phyloP scores from a whole-genome alignment of 495 filamentous ascomycete genomes.

The Pseudomonodictys pantanalensis region DNA sequence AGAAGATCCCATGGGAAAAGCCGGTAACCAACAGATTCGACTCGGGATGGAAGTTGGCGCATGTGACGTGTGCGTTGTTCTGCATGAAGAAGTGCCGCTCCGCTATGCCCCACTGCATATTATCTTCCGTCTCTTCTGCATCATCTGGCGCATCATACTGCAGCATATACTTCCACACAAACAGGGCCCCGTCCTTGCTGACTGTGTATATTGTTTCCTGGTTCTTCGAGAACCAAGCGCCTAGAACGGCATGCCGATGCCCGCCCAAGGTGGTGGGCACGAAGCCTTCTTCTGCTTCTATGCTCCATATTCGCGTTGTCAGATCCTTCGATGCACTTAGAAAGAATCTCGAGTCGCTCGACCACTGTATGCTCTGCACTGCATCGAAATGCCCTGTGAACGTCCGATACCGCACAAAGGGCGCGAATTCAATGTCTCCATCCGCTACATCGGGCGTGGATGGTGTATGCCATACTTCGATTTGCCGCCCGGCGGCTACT shows the following conservation, averaged over 20 bases:
- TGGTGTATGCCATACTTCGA: slow-evolving; percentile 95
- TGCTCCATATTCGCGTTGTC: slow-evolving; percentile 90
- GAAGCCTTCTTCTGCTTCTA: slow-evolving; percentile 82
- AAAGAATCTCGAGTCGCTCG: slow-evolving; percentile 90
- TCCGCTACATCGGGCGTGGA: slow-evolving; percentile 73
- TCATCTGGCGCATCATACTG: slow-evolving; percentile 46
- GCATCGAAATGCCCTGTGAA: slow-evolving; percentile 85
- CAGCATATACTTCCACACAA: slow-evolving; percentile 60
- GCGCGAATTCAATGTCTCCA: slow-evolving; percentile 90
- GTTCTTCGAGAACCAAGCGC: slow-evolving; percentile 87
- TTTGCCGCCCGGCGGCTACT: slow-evolving; percentile 74
- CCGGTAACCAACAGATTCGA: slow-evolving; percentile 86
- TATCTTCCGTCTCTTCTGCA: slow-evolving; percentile 57
- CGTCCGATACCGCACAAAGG: slow-evolving; percentile 82
- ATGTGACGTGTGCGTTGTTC: slow-evolving; percentile 79
- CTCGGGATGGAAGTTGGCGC: slow-evolving; percentile 79
- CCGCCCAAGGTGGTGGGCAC: slow-evolving; percentile 84
- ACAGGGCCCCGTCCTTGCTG: slow-evolving; percentile 66
- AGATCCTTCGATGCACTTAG: slow-evolving; percentile 86
- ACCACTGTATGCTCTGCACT: slow-evolving; percentile 86
- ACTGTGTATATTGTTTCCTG: slow-evolving; percentile 73
- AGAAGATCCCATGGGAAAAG: slow-evolving; percentile 91
- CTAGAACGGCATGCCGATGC: slow-evolving; percentile 80
- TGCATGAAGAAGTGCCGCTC: slow-evolving; percentile 91
- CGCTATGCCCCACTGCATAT: slow-evolving; percentile 76